Evolutionary conservation across 345 rosid species (phyloP).

Genomic region (Eucalyptus tenuipes): DNA sequence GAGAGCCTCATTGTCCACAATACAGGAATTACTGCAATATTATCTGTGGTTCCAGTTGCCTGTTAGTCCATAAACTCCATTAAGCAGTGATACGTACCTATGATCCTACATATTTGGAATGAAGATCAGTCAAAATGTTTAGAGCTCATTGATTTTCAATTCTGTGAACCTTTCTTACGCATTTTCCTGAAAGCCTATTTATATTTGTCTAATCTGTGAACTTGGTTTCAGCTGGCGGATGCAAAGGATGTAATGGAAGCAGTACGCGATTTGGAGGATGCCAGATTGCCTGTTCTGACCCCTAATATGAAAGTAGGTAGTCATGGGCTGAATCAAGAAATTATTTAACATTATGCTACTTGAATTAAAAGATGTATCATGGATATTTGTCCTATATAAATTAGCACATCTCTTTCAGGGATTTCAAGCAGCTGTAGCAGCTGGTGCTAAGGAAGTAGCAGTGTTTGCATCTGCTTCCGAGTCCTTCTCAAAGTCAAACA

Average conservation of each 20-base stretch:
- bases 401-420: conserved; percentile 27
- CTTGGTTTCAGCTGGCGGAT: conserved; percentile 38
- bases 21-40: not conserved
- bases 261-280: conserved; percentile 23
- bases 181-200: not conserved
- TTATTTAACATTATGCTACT: not conserved
- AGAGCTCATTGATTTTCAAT: not conserved
- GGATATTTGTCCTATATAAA: not conserved
- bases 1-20: not conserved
- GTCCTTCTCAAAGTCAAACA: conserved; percentile 67
- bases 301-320: conserved; percentile 57
- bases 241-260: conserved; percentile 68
- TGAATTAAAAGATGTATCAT: not conserved
- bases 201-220: not conserved
- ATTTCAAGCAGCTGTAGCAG: conserved; percentile 64
- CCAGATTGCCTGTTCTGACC: conserved; percentile 51
- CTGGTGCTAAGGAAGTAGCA: conserved; percentile 72
- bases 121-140: not conserved
- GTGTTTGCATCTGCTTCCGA: conserved; percentile 81
- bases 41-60: not conserved
- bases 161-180: not conserved
- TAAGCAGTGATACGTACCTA: not conserved
- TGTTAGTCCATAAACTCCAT: not conserved
- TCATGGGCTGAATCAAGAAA: not conserved
- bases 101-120: not conserved